Evolutionary conservation across 2,329 filamentous ascomycete species (phyloP).

Genomic region (Colletotrichum tofieldiae): DNA sequence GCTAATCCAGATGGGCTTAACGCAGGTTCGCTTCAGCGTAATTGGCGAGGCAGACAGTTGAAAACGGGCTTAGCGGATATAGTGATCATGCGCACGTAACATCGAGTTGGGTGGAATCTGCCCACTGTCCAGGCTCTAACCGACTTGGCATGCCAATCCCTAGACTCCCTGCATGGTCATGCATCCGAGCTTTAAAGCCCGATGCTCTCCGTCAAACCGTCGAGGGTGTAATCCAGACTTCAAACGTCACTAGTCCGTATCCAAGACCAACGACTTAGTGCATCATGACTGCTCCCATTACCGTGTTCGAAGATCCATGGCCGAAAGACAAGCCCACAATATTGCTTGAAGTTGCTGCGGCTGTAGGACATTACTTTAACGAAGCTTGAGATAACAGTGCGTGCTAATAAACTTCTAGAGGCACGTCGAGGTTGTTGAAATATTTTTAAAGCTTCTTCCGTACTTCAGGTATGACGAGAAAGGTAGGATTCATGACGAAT

Average conservation of each 20-base stretch:
- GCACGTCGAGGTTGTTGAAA: slow-evolving; percentile 37
- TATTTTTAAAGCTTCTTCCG: slow-evolving; percentile 42
- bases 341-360: slow-evolving; percentile 14
- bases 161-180: neutral
- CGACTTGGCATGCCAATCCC: slow-evolving; percentile 16
- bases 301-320: slow-evolving; percentile 32
- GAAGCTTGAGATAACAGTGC: no score
- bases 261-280: neutral
- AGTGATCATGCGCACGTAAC: neutral
- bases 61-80: slow-evolving; percentile 17
- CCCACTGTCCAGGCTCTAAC: slow-evolving; percentile 7
- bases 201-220: no score
- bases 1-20: slow-evolving; percentile 23
- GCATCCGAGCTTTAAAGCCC: neutral
- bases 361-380: neutral
- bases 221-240: neutral
- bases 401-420: slow-evolving; percentile 6
- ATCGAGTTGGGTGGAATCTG: slow-evolving; percentile 11
- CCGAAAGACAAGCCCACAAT: slow-evolving; percentile 4
- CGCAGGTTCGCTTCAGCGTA: neutral
- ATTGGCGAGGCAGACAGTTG: slow-evolving; percentile 8
- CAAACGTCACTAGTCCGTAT: no score
- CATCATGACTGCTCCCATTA: neutral
- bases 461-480: slow-evolving; percentile 33
- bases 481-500: slow-evolving; percentile 30